Evolutionary conservation across 139 green algal species (phyloP).

Genomic region (Diplosphaera chodatii): DNA sequence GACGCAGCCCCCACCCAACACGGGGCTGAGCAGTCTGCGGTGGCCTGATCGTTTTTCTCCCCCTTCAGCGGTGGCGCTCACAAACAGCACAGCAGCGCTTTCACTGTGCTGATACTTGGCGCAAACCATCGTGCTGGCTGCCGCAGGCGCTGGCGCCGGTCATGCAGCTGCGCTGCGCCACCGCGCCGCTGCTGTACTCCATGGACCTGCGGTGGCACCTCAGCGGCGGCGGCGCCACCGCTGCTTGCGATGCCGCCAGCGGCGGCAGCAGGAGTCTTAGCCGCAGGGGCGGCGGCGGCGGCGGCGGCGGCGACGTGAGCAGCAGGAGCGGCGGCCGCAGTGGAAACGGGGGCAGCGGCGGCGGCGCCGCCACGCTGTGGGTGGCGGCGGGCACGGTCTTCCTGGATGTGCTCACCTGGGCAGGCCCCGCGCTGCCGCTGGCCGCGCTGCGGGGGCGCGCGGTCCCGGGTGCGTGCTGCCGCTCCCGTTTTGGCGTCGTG

Average conservation of each 20-base stretch:
- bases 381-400: constrained; percentile 41
- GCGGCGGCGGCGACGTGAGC: not conserved
- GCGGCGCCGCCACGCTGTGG: not conserved
- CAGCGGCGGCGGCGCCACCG: too few relatives aligned
- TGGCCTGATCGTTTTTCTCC: too few relatives aligned
- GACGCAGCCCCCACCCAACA: too few relatives aligned
- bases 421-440: not conserved
- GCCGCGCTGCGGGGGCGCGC: too few relatives aligned
- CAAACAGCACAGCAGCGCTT: too few relatives aligned
- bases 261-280: too few relatives aligned
- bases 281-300: not conserved
- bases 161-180: constrained; percentile 7
- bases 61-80: too few relatives aligned
- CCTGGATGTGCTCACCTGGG: constrained; percentile 39
- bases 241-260: too few relatives aligned
- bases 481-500: too few relatives aligned
- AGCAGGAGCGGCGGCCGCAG: not conserved
- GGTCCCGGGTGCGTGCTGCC: too few relatives aligned
- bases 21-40: too few relatives aligned
- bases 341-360: not conserved
- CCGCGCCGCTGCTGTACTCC: constrained; percentile 41
- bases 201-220: constrained; percentile 19
- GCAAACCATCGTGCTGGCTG: not conserved
- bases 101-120: too few relatives aligned
- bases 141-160: not conserved